Conservation (phyloP, 192 early-diverging fungal species). For the Gaertneriomyces sp. region DNA sequence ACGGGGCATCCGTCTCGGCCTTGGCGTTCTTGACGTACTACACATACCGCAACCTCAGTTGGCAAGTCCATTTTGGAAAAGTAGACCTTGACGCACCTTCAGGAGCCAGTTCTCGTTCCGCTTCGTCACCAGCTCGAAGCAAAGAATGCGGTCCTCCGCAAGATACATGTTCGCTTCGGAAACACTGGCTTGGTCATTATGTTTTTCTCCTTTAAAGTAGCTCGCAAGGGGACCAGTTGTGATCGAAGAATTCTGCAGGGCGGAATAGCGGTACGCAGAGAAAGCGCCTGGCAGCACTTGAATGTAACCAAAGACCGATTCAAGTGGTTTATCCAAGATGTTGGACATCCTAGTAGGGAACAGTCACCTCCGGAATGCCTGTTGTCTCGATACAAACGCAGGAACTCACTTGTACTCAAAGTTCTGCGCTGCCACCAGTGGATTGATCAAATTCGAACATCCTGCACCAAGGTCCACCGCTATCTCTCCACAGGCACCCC, state of each 20-base stretch:
- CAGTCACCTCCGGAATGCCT: neutral
- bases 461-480: conserved; percentile 53
- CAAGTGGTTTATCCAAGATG: conserved; percentile 80
- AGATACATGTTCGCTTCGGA: conserved; percentile 77
- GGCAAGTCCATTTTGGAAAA: conserved; percentile 55
- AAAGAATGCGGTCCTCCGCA: conserved; percentile 76
- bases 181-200: conserved; percentile 47
- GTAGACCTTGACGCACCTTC: conserved; percentile 34
- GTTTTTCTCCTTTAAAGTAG: conserved; percentile 64
- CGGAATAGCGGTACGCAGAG: conserved; percentile 75
- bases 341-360: conserved; percentile 66
- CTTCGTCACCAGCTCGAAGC: conserved; percentile 79
- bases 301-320: conserved; percentile 84
- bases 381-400: neutral
- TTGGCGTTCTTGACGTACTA: conserved; percentile 72
- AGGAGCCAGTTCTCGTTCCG: conserved; percentile 64
- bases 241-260: conserved; percentile 65
- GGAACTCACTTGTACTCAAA: conserved; percentile 73
- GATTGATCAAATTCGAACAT: conserved; percentile 61
- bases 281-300: conserved; percentile 87
- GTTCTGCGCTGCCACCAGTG: conserved; percentile 74
- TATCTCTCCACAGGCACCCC: conserved; percentile 80
- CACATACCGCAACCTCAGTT: conserved; percentile 49
- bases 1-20: conserved; percentile 89
- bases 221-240: conserved; percentile 63